Evolutionary conservation across 73 alveolate species (phyloP).

Genomic region (Tetrahymena elliotti): DNA sequence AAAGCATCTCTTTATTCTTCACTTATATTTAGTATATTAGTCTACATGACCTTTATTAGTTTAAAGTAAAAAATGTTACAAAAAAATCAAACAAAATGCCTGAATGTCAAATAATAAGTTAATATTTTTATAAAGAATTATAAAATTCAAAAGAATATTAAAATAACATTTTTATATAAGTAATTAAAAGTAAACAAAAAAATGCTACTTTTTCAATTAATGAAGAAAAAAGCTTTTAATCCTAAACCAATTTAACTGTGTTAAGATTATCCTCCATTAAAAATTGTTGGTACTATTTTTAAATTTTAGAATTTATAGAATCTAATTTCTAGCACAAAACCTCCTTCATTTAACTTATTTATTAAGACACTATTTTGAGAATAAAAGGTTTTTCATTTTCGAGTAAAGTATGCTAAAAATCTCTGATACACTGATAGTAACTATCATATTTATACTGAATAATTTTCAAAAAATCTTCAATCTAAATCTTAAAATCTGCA

Average conservation of each 20-base stretch:
- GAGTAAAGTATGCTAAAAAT: not conserved
- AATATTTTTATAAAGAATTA: not conserved
- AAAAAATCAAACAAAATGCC: no score
- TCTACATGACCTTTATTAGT: not conserved
- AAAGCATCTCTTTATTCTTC: not conserved
- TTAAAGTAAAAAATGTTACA: no score
- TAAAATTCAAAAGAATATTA: not conserved
- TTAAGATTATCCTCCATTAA: not conserved
- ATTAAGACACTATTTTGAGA: not conserved
- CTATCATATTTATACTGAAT: not conserved
- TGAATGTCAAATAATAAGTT: not conserved
- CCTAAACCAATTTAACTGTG: not conserved
- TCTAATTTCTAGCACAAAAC: not conserved
- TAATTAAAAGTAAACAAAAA: not conserved
- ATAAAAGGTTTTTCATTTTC: not conserved
- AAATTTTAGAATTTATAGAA: not conserved
- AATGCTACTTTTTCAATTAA: not conserved
- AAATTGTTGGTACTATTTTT: not conserved
- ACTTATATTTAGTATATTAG: not conserved
- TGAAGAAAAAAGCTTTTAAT: not conserved
- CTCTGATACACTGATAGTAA: not conserved
- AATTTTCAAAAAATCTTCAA: not conserved
- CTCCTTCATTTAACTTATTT: not conserved
- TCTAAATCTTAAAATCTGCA: not conserved
- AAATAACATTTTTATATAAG: not conserved